phyloP scores from a whole-genome alignment of 495 filamentous ascomycete species.

The Penicillium argentinense region DNA sequence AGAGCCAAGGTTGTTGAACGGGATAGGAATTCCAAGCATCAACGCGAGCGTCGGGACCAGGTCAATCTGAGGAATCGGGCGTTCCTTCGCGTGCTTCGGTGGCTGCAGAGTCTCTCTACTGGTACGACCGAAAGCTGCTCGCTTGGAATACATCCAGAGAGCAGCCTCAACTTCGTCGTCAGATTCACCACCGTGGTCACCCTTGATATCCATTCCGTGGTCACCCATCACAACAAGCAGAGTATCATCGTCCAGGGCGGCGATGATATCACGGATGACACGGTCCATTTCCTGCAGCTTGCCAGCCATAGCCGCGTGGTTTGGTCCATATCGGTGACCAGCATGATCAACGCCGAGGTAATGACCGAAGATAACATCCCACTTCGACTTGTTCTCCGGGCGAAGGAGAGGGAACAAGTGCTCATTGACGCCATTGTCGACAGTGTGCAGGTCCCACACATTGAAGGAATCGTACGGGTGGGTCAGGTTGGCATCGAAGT shows the following conservation, averaged over 20 bases:
- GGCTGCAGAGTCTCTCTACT: constrained; percentile 59
- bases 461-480: constrained; percentile 93
- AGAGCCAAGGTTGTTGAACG: constrained; percentile 94
- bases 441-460: constrained; percentile 95
- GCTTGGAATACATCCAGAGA: constrained; percentile 97
- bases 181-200: constrained; percentile 95
- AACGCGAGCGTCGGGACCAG: constrained; percentile 88
- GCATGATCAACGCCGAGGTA: constrained; percentile 97
- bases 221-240: constrained; percentile 95
- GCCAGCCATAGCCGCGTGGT: constrained; percentile 85
- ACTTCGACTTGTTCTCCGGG: constrained; percentile 60
- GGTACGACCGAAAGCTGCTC: constrained; percentile 74
- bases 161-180: constrained; percentile 93
- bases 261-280: constrained; percentile 70
- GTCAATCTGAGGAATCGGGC: constrained; percentile 92
- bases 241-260: constrained; percentile 76
- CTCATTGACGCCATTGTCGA: constrained; percentile 94
- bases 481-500: constrained; percentile 84
- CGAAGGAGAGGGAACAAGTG: constrained; percentile 84
- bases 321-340: constrained; percentile 91
- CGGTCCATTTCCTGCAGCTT: constrained; percentile 91
- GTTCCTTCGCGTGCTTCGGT: constrained; percentile 71
- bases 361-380: constrained; percentile 93
- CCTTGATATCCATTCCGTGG: constrained; percentile 97
- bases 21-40: constrained; percentile 86